Base-by-base conservation (phyloP, 306 rosid species). In the Erythrophleum fordii region DNA sequence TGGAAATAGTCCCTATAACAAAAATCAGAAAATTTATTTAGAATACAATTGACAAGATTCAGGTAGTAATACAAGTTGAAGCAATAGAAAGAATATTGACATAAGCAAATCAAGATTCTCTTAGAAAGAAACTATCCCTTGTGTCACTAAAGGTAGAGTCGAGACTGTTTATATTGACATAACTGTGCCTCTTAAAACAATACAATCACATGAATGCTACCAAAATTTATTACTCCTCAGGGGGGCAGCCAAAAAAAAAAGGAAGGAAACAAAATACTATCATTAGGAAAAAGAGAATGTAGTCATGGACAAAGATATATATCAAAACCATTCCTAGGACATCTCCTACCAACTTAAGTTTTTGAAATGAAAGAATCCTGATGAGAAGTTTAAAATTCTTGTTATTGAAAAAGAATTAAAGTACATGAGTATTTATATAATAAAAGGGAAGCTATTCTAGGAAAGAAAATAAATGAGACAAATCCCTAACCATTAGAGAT, bases 1-100 rank as follows among this genome's bases (percentile, higher is more conserved):
- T 92, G 56, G 91, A 72, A 74, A 94, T 92, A 56, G 98, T 94
- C 72, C 98, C 98, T 92, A 72, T 41, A 83, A 73, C 76, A 79
- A 44, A 82, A 81, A 75, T 58, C 37, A 37, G 5, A 53, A 13
- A 49, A 37, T 44, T 75, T 20, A 37, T 25, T 42, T 34, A 34
- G 67, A 67, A 44, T 69, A 59, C 29, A 75, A 52, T 29, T 64
- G 68, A 70, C 16, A 76, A 42, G 65, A 82, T 72, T 29, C 46
- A 22, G 20, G 46, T n/a, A 71, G 53, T 29, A 34, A 52, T 78
- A 52, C 77, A 73, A 73, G 71, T 75, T 73, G 26, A 69, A 73
- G 51, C 52, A 68, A 59, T 44, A 77, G 42, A 74, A 68, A 67
- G 23, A 66, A 64, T 52, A 18, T 23, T 59, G 25, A 73, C 53